A percentile compares a stretch with the other conserved stretches of the same genome.
phyloP scores from a whole-genome alignment of 2,329 filamentous ascomycete genomes.

The Fragosphaeria purpurea region DNA sequence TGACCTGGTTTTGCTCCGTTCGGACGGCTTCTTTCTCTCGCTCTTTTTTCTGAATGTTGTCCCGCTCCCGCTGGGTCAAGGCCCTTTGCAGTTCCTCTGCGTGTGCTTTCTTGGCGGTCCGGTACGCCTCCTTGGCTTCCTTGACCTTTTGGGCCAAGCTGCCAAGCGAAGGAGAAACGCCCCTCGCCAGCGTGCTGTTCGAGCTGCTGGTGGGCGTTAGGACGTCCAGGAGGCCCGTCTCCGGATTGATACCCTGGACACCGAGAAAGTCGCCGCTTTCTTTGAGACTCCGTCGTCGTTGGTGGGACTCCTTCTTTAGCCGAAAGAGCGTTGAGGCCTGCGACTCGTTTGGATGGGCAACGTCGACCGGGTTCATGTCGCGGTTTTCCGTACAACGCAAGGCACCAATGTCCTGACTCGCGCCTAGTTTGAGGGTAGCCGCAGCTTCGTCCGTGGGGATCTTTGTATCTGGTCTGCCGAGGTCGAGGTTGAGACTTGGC shows the following conservation, averaged over 20 bases:
- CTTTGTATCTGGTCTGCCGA: too few species aligned
- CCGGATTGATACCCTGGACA: slow-evolving; percentile 47
- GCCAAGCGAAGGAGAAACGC: slow-evolving; percentile 15
- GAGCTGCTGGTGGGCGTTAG: slow-evolving; percentile 41
- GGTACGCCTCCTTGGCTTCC: slow-evolving; percentile 24
- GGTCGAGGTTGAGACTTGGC: too few species aligned
- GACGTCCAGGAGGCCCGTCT: slow-evolving; percentile 42
- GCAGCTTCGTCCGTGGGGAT: too few species aligned
- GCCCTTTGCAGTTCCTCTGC: slow-evolving; percentile 20
- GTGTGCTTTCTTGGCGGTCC: slow-evolving; percentile 33
- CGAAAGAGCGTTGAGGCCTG: slow-evolving; percentile 17
- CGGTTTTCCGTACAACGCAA: too few species aligned
- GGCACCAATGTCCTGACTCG: too few species aligned
- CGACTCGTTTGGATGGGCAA: not conserved
- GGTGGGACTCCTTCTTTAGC: slow-evolving; percentile 25
- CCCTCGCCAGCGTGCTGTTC: slow-evolving; percentile 20
- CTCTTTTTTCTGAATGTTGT: slow-evolving; percentile 34
- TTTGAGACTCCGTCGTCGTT: slow-evolving; percentile 35
- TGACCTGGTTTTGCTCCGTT: slow-evolving; percentile 23
- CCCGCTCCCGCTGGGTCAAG: slow-evolving; percentile 21
- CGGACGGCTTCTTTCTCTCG: slow-evolving; percentile 28
- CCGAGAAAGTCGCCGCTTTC: slow-evolving; percentile 49
- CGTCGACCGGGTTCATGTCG: too few species aligned
- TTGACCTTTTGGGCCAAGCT: slow-evolving; percentile 23
- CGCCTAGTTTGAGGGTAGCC: too few species aligned